Conservation (phyloP, 2,329 filamentous ascomycete species). For the Escovopsis sp. region DNA sequence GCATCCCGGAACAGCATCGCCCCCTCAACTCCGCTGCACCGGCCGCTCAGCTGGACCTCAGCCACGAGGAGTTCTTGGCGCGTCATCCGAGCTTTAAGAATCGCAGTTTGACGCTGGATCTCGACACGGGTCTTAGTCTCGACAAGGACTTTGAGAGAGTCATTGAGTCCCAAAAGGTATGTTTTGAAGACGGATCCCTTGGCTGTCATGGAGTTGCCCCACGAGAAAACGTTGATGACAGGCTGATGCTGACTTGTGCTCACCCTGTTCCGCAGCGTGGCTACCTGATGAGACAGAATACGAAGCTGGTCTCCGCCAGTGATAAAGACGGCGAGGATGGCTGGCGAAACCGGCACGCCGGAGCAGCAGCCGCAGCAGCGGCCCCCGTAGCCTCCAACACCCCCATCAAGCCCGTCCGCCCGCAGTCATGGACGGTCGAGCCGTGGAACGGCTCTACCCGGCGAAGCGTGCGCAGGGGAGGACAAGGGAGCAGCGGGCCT, state of each 20-base stretch:
- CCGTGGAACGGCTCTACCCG: slow-evolving; percentile 81
- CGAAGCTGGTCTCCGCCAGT: slow-evolving; percentile 88
- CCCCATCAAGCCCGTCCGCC: slow-evolving; percentile 59
- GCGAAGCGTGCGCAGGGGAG: slow-evolving; percentile 42
- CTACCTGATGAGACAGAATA: slow-evolving; percentile 97
- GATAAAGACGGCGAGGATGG: slow-evolving; percentile 49
- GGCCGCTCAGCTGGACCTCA: slow-evolving; percentile 21
- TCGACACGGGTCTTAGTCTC: slow-evolving; percentile 72
- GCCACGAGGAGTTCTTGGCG: slow-evolving; percentile 31
- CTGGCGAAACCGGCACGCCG: slow-evolving; percentile 28
- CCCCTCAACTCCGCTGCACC: slow-evolving; percentile 36
- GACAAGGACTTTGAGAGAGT: slow-evolving; percentile 90
- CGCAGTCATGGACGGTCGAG: slow-evolving; percentile 90
- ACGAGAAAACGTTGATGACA: no score
- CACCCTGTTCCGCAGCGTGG: slow-evolving; percentile 61
- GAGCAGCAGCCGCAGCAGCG: no score
- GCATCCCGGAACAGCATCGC: slow-evolving; percentile 45
- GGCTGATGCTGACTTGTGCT: slow-evolving; percentile 46
- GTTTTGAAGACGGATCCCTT: slow-evolving; percentile 6
- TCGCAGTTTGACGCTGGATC: slow-evolving; percentile 66
- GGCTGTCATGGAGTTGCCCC: no score
- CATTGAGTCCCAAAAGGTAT: slow-evolving; percentile 93
- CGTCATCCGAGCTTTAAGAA: slow-evolving; percentile 64
- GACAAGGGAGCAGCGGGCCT: slow-evolving; percentile 33
- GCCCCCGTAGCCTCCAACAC: slow-evolving; percentile 38